These are phyloP conservation scores for Colletotrichum viniferum DNA, from an alignment of 2,329 filamentous ascomycete species.

Conservation along the genomic window DNA sequence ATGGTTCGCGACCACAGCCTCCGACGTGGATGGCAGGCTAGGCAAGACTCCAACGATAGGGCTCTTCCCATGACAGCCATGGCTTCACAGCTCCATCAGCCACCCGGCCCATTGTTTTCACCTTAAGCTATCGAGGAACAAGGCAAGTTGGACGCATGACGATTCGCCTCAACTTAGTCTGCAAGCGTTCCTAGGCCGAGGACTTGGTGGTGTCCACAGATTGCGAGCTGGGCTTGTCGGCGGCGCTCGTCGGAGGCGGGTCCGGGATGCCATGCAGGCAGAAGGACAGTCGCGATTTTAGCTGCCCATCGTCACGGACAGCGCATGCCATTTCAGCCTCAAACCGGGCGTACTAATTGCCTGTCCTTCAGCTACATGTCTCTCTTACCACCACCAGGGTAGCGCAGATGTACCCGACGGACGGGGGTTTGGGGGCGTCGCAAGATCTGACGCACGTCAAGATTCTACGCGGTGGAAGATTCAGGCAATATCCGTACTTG, in stretches of 20 bases:
- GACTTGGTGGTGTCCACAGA: neutral
- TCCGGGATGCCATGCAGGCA: neutral
- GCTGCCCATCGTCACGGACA: neutral
- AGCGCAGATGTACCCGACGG: neutral
- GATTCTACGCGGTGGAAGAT: neutral
- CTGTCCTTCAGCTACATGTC: neutral
- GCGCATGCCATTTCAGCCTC: neutral
- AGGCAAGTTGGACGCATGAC: neutral
- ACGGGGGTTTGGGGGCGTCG: neutral
- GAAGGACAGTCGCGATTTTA: neutral
- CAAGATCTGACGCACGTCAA: neutral
- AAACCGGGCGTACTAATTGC: neutral
- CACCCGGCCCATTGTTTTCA: neutral
- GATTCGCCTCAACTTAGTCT: slow-evolving; percentile 4
- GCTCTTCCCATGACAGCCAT: neutral
- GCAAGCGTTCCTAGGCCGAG: neutral
- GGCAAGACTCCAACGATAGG: neutral
- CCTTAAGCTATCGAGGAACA: neutral
- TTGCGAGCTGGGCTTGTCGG: neutral
- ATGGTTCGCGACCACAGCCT: neutral
- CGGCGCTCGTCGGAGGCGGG: slow-evolving; percentile 3
- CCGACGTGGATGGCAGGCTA: neutral
- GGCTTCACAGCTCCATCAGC: neutral
- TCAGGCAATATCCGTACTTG: neutral
- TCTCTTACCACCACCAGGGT: neutral